Conservation (phyloP, 2,329 filamentous ascomycete genomes). For the Trichoderma koningiopsis region DNA sequence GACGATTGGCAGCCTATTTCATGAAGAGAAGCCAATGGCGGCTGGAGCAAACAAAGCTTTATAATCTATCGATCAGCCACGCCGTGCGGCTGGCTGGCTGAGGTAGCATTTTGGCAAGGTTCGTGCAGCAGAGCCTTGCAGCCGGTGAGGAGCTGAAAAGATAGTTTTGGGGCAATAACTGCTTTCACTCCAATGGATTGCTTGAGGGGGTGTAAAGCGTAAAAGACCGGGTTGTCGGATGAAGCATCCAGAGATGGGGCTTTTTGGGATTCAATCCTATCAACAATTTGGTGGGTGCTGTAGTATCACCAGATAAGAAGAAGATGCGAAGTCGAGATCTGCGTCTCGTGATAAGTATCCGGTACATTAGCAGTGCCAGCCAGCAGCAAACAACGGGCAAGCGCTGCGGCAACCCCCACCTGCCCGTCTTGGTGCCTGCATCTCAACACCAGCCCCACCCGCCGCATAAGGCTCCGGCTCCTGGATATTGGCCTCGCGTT, state of each 20-base stretch:
- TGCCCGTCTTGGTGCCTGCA: conserved; percentile 3
- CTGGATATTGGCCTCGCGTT: neutral
- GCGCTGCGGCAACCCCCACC: neutral
- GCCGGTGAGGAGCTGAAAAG: conserved; percentile 14
- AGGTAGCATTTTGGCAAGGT: conserved; percentile 18
- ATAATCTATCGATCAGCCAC: conserved; percentile 20
- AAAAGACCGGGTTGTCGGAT: neutral
- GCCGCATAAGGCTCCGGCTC: neutral
- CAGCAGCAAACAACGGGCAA: neutral
- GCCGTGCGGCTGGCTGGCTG: conserved; percentile 14
- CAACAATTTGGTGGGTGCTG: neutral
- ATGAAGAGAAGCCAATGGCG: neutral
- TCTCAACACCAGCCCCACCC: conserved; percentile 10
- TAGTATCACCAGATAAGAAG: neutral
- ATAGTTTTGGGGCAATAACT: neutral
- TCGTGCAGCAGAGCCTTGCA: neutral
- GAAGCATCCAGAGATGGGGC: neutral
- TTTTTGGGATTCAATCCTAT: neutral
- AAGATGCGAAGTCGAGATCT: neutral
- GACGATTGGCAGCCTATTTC: neutral
- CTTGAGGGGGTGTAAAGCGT: neutral
- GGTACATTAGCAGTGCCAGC: neutral
- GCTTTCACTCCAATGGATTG: too few species aligned
- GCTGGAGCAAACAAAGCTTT: conserved; percentile 1
- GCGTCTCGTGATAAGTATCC: neutral